Conservation (phyloP, 2,329 filamentous ascomycete genomes). For the Cladosporium sp. region DNA sequence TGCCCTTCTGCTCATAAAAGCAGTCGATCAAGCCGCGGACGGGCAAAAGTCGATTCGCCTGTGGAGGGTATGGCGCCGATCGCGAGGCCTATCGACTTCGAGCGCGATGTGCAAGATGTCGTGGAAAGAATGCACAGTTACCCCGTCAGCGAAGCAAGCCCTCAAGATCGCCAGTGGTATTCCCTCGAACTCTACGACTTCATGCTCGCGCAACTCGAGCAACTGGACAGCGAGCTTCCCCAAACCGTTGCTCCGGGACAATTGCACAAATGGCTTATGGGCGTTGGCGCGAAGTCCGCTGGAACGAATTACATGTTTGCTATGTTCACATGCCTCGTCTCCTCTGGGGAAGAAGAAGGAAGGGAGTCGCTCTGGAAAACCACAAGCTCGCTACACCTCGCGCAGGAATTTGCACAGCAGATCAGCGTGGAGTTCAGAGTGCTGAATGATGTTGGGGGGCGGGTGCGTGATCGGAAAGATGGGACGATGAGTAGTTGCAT, state of each 20-base stretch:
- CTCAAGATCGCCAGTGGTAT: constrained; percentile 4
- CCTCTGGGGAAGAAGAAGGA: background rate
- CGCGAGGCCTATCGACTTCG: background rate
- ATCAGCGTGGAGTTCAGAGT: constrained; percentile 12
- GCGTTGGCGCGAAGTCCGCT: constrained; percentile 5
- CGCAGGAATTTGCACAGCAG: constrained; percentile 7
- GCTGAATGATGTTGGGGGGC: constrained; percentile 4
- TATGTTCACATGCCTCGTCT: constrained; percentile 5
- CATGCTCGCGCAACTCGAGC: constrained; percentile 1
- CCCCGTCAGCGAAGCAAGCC: background rate
- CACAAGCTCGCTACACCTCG: background rate
- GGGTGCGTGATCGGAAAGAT: background rate
- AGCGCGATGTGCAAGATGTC: background rate
- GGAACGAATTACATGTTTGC: constrained; percentile 12
- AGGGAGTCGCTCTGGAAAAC: background rate
- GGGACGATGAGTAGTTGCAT: constrained; percentile 1
- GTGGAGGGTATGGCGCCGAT: background rate
- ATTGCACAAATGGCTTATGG: background rate
- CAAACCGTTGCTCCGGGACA: background rate
- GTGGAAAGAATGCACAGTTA: background rate
- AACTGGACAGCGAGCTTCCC: background rate
- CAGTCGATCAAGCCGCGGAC: background rate
- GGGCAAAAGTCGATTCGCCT: background rate
- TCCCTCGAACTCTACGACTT: constrained; percentile 1
- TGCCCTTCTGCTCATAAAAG: no score